A percentile compares a stretch with the other conserved stretches of the same genome.
Conservation (phyloP, 2,329 filamentous ascomycete species). For the Fusarium dlaminii region DNA sequence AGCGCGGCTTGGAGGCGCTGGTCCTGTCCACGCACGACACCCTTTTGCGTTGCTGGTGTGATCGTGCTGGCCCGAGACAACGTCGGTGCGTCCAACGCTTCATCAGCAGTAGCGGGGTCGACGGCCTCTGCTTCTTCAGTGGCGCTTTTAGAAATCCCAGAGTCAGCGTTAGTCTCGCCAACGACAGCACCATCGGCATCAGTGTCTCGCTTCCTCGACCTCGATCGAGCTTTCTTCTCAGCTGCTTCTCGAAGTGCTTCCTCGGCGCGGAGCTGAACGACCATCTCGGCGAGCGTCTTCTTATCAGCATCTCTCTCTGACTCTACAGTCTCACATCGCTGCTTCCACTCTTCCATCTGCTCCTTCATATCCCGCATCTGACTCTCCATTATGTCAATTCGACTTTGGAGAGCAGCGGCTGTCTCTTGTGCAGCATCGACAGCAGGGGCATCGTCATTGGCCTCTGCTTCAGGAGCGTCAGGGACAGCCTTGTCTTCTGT, state of each 20-base stretch:
- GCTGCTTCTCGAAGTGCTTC: conserved; percentile 60
- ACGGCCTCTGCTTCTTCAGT: conserved; percentile 24
- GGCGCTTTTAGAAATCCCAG: conserved; percentile 33
- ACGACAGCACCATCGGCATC: conserved; percentile 33
- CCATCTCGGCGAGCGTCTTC: conserved; percentile 86
- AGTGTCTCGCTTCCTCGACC: conserved; percentile 47
- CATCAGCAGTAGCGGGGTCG: conserved; percentile 43
- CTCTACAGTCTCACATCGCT: conserved; percentile 83
- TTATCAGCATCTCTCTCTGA: conserved; percentile 76
- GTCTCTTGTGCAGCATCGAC: conserved; percentile 52
- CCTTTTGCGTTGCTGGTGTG: conserved; percentile 56
- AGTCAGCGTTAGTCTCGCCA: conserved; percentile 22
- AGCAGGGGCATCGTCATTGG: conserved; percentile 47
- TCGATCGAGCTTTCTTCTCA: conserved; percentile 53
- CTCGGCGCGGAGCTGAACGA: conserved; percentile 80
- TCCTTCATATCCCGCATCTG: conserved; percentile 85
- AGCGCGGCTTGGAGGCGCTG: conserved; percentile 62
- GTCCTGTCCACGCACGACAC: conserved; percentile 53
- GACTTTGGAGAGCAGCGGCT: conserved; percentile 62
- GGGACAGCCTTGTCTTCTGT: conserved; percentile 33
- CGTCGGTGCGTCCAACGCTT: conserved; percentile 52
- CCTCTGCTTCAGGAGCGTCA: conserved; percentile 39
- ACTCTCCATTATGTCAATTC: conserved; percentile 77
- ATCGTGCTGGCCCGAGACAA: conserved; percentile 61
- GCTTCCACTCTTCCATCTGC: conserved; percentile 81